A percentile compares a stretch with the other conserved stretches of the same genome.
These are phyloP conservation scores for Physcomitrium patens DNA, from an alignment of 225 moss, liverwort and hornwort genomes.

Conservation along the genomic window DNA sequence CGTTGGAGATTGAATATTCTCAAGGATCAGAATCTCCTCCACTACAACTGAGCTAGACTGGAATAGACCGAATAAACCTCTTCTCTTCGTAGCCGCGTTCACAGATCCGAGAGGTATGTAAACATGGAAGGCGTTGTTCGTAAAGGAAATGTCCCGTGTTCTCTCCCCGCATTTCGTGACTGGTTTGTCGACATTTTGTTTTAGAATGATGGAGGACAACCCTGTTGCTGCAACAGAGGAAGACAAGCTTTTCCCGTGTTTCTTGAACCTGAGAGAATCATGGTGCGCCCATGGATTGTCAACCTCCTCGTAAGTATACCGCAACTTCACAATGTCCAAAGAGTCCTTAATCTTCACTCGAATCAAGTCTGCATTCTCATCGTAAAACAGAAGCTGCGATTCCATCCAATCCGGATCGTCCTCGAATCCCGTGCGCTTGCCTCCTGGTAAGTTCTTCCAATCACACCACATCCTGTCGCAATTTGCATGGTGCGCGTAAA, in stretches of 20 bases:
- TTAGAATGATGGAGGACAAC: neutral
- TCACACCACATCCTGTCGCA: slow-evolving; percentile 49
- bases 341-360: slow-evolving; percentile 37
- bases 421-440: slow-evolving; percentile 26
- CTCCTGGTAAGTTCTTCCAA: slow-evolving; percentile 40
- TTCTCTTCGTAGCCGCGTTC: slow-evolving; percentile 10
- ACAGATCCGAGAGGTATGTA: slow-evolving; percentile 8
- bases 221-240: neutral
- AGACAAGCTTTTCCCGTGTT: neutral
- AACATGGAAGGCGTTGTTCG: slow-evolving; percentile 19
- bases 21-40: slow-evolving; percentile 43
- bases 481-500: slow-evolving; percentile 50
- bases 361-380: slow-evolving; percentile 50
- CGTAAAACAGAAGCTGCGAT: slow-evolving; percentile 41
- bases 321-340: slow-evolving; percentile 39
- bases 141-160: slow-evolving; percentile 21
- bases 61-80: neutral
- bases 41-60: neutral
- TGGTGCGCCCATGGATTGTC: slow-evolving; percentile 42
- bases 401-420: slow-evolving; percentile 45
- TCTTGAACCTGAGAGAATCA: slow-evolving; percentile 21
- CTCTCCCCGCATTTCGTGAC: slow-evolving; percentile 19
- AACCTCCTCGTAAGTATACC: slow-evolving; percentile 38
- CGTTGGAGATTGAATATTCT: slow-evolving; percentile 34
- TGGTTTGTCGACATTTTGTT: neutral